A percentile compares a stretch with the other conserved stretches of the same genome.
Conservation (phyloP, 1,284 basidiomycete genomes). For the Malassezia japonica region DNA sequence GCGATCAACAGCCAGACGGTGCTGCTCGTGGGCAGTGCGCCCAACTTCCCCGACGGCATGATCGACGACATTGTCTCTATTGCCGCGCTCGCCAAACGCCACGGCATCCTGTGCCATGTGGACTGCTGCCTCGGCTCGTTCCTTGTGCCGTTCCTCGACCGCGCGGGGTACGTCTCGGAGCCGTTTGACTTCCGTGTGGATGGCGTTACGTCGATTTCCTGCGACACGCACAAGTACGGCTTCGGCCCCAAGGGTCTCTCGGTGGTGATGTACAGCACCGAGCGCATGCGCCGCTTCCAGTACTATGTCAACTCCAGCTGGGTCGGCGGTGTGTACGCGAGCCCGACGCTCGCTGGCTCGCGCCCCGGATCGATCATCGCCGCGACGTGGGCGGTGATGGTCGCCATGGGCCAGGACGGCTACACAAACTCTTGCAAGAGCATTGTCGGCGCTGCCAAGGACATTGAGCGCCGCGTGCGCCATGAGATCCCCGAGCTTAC, state of each 20-base stretch:
- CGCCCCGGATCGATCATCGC: slow-evolving; percentile 87
- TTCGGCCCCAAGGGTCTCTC: slow-evolving; percentile 46
- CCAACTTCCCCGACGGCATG: slow-evolving; percentile 57
- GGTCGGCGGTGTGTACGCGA: slow-evolving; percentile 47
- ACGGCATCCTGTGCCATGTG: slow-evolving; percentile 81
- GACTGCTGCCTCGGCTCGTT: slow-evolving; percentile 50
- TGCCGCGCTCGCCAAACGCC: slow-evolving; percentile 62
- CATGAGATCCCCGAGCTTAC: slow-evolving; percentile 63
- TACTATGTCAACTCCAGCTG: slow-evolving; percentile 47
- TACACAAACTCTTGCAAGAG: slow-evolving; percentile 77
- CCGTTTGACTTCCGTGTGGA: slow-evolving; percentile 46
- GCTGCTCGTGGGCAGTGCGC: slow-evolving; percentile 74
- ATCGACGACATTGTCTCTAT: slow-evolving; percentile 74
- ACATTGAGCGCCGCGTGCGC: slow-evolving; percentile 60
- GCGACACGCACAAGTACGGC: slow-evolving; percentile 49
- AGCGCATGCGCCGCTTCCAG: slow-evolving; percentile 38
- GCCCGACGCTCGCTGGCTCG: slow-evolving; percentile 30
- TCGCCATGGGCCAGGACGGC: slow-evolving; percentile 80
- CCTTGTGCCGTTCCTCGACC: slow-evolving; percentile 43
- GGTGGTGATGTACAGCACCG: slow-evolving; percentile 36
- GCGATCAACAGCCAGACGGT: slow-evolving; percentile 46
- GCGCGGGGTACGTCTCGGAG: slow-evolving; percentile 35
- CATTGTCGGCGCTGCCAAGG: slow-evolving; percentile 67
- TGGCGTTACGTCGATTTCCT: slow-evolving; percentile 43
- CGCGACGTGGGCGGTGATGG: slow-evolving; percentile 91